phyloP scores from a whole-genome alignment of 495 filamentous ascomycete species.

The Penicillium argentinense region DNA sequence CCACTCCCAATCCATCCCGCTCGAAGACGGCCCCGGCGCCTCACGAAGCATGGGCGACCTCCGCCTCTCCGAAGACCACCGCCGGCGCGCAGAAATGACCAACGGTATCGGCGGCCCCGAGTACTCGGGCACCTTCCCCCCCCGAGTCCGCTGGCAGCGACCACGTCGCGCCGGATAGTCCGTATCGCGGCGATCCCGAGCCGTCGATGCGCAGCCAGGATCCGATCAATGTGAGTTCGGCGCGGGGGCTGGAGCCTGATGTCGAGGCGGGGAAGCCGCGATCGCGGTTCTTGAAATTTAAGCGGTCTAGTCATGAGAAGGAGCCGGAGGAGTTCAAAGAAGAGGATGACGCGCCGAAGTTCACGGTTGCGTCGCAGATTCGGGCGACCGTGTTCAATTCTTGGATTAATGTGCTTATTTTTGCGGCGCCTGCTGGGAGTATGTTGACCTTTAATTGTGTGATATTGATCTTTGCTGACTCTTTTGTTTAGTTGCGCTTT shows the following conservation, averaged over 20 bases:
- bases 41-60: conserved; percentile 28
- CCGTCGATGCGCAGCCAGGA: conserved; percentile 35
- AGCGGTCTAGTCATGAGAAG: conserved; percentile 8
- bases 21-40: conserved; percentile 24
- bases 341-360: conserved; percentile 40
- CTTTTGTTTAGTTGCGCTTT: conserved; percentile 57
- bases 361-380: conserved; percentile 69
- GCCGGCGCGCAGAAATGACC: conserved; percentile 28
- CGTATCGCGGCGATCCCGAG: conserved; percentile 12
- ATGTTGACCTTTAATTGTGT: conserved; percentile 7
- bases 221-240: conserved; percentile 36
- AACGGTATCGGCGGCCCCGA: conserved; percentile 26
- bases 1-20: conserved; percentile 33
- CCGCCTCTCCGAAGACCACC: conserved; percentile 25
- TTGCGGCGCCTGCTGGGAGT: conserved; percentile 74
- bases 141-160: conserved; percentile 27
- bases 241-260: conserved; percentile 11
- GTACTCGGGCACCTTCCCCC: conserved; percentile 31
- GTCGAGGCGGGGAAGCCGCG: conserved; percentile 19
- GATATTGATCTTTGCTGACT: conserved; percentile 9
- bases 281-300: conserved; percentile 25
- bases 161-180: conserved; percentile 3
- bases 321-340: conserved; percentile 35
- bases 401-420: conserved; percentile 80
- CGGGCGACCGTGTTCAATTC: conserved; percentile 71